Conservation (phyloP, 177 flowering plant genomes). For the Telopea speciosissima region DNA sequence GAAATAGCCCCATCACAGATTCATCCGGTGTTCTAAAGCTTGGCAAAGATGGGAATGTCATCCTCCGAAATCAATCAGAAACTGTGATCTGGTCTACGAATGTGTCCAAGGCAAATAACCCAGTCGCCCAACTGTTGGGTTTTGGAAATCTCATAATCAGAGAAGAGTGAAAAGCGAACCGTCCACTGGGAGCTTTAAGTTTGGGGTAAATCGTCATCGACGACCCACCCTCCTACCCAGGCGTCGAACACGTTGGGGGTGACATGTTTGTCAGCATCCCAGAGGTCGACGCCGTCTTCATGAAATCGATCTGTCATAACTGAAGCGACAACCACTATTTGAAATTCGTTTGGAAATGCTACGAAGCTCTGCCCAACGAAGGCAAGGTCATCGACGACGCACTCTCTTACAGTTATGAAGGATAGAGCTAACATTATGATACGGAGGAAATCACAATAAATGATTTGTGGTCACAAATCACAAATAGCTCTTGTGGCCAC, state of each 20-base stretch:
- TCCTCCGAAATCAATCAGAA: conserved; percentile 3
- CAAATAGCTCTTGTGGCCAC: no score
- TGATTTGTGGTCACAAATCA: no score
- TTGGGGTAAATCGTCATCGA: conserved; percentile 34
- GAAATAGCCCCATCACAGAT: conserved; percentile 17
- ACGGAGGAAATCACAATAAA: no score
- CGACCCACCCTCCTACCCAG: conserved; percentile 26
- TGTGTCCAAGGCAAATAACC: conserved; percentile 1
- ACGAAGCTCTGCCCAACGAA: conserved; percentile 18
- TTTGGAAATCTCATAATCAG: conserved; percentile 25
- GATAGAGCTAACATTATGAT: no score
- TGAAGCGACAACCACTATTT: conserved; percentile 23
- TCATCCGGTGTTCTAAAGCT: conserved; percentile 11
- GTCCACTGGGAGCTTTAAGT: conserved; percentile 31
- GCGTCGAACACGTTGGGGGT: conserved; percentile 32
- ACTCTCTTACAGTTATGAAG: no score
- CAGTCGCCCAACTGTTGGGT: conserved; percentile 23
- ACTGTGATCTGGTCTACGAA: conserved; percentile 18
- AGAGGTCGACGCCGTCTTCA: conserved; percentile 35
- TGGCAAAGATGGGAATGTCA: conserved; percentile 8
- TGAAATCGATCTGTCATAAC: conserved; percentile 29
- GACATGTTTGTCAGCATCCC: conserved; percentile 34
- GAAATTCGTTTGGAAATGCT: conserved; percentile 22
- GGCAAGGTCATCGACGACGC: conserved; percentile 30
- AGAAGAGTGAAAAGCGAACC: conserved; percentile 32